phyloP scores from a whole-genome alignment of 1,284 basidiomycete genomes.

The Bjerkandera adusta region DNA sequence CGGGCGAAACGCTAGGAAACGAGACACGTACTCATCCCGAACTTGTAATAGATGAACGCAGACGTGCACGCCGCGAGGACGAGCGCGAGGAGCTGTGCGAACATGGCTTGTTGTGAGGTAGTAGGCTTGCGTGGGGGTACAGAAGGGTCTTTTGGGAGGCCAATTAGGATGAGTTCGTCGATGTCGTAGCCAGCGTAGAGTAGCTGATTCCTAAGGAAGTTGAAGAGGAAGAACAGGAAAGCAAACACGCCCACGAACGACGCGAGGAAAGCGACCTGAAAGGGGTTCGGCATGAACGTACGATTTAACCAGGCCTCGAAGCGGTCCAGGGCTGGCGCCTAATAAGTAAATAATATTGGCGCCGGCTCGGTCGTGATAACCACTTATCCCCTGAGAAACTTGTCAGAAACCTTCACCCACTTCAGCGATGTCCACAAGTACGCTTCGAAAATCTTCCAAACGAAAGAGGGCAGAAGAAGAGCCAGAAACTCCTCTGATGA shows the following conservation, averaged over 20 bases:
- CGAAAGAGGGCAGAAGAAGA: neutral
- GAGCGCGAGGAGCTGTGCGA: conserved; percentile 36
- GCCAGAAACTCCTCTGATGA: neutral
- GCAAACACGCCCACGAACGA: conserved; percentile 48
- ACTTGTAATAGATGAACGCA: conserved; percentile 42
- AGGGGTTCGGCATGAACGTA: conserved; percentile 15
- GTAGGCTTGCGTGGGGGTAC: conserved; percentile 5
- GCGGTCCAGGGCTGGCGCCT: neutral
- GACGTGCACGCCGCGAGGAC: conserved; percentile 35
- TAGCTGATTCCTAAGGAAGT: conserved; percentile 43
- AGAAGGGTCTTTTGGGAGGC: conserved; percentile 39
- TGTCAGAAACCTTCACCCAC: neutral
- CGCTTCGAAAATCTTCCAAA: neutral
- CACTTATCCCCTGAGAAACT: neutral
- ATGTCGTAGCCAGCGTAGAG: conserved; percentile 54
- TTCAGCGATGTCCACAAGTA: neutral
- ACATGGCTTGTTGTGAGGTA: conserved; percentile 19
- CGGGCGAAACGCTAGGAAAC: conserved; percentile 29
- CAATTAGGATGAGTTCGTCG: conserved; percentile 60
- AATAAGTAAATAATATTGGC: neutral
- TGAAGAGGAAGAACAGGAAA: conserved; percentile 43
- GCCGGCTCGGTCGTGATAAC: neutral
- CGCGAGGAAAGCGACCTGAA: conserved; percentile 39
- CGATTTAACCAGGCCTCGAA: too few relatives aligned
- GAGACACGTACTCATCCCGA: conserved; percentile 37